Percentiles rank a stretch among this genome's conserved stretches.
Evolutionary conservation across 2,329 filamentous ascomycete genomes (phyloP).

Genomic region (Thielaviopsis populi): DNA sequence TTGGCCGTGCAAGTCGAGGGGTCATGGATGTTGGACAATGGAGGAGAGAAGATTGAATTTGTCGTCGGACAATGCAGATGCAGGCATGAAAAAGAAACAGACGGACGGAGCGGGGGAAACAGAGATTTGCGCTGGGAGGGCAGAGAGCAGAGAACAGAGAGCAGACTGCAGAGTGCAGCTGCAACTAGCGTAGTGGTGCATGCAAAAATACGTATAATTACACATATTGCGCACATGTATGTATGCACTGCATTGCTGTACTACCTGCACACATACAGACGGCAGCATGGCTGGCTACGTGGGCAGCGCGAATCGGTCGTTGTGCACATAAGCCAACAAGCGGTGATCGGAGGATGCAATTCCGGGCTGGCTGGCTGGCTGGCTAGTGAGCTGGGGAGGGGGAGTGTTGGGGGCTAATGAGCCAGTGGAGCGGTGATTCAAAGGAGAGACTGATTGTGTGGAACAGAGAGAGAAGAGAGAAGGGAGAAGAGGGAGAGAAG

Average conservation of each 20-base stretch:
- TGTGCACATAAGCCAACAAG: not conserved
- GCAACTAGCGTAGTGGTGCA: too few relatives aligned
- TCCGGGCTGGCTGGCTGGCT: not conserved
- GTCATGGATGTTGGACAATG: not conserved
- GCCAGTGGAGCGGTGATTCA: too few relatives aligned
- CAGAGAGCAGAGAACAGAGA: not conserved
- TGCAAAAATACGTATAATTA: not conserved
- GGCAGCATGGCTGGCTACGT: not conserved
- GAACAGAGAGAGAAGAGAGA: too few relatives aligned
- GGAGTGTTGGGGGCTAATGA: too few relatives aligned
- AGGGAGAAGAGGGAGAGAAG: too few relatives aligned
- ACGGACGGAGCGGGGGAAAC: not conserved
- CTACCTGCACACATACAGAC: not conserved
- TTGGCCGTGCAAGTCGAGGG: not conserved
- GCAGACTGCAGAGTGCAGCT: not conserved
- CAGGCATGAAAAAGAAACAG: too few relatives aligned
- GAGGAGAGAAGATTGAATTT: not conserved
- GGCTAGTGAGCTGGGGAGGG: too few relatives aligned
- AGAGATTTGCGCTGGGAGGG: not conserved
- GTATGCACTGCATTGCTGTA: not conserved
- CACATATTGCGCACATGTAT: not conserved
- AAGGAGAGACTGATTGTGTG: too few relatives aligned
- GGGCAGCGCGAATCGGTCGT: not conserved
- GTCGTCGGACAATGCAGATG: not conserved
- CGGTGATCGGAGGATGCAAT: not conserved